Base-by-base conservation (phyloP, 257 asterid species). In the Leonotis leonurus region DNA sequence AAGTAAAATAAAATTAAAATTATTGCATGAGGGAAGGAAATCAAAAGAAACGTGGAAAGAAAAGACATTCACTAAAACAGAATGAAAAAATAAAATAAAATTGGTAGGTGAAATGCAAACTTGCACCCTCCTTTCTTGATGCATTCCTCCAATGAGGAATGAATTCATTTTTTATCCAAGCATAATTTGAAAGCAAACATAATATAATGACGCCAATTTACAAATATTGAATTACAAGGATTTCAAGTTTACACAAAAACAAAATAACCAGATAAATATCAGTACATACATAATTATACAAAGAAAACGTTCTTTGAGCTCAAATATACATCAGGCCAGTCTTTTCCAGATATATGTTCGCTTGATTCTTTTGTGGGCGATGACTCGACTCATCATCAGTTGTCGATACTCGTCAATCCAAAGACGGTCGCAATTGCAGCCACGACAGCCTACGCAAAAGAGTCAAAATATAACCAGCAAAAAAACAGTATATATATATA, bases 371-470 rank as follows among this genome's bases (percentile, higher is more conserved):
- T 29, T 3, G 26, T 53, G 8, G 25, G 53, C 6, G 63, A 52
- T n/a, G n/a, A n/a, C n/a, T n/a, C n/a, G n/a, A n/a, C 9, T 8
- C 12, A 27, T 36, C 81, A 64, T 73, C 76, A 86, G 75, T 75
- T 74, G 76, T 73, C 79, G 44, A 62, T 45, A 52, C 63, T 57
- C 25, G 82, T 82, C 69, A 83, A 69, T 55, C 98, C 96, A 18
- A 88, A 73, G 77, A 88, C 2, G 33, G 75, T 3, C 2, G 87
- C 95, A 48, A 91, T 46, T 2, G 89, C 51, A 27, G 86, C 85
- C 50, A 91, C 73, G 74, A 84, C 78, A 58, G 96, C 98, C 96
- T 91, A 76, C 46, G 40, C 55, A 61, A 22, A 53, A 36, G 51
- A 52, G n/a, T 33, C 39, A 10, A 8, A 7, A 33, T 2, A 27